Base-by-base conservation (phyloP, 2,329 filamentous ascomycete genomes). In the Paecilomyces formosus region DNA sequence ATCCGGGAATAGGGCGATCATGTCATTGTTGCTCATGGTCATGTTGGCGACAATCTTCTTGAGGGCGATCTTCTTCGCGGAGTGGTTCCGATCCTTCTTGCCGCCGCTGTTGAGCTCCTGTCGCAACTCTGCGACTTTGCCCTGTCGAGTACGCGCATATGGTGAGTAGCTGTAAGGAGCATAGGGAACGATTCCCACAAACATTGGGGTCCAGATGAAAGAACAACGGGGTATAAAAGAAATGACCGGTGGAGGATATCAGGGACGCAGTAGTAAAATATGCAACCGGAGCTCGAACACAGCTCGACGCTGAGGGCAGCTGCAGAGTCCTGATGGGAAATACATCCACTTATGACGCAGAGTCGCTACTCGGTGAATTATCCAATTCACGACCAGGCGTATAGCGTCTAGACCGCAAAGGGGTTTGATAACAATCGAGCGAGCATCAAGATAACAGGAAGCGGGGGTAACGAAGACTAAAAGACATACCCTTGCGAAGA, bases 1-100 rank as follows among this genome's bases (percentile, higher is more conserved):
- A 72, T 99, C 94, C 18, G 93, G 92, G 68, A 99, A 99, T 56
- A 99, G 81, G 45, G 91, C 92, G 57, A 97, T 89, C 94, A 99
- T 99, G 76, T 99, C 94, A 72, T 97, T 99, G 79, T 99, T 99
- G 84, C 93, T 97, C 94, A 99, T 99, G 64, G 94, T 99, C 94
- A 99, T 99, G 74, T 99, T 99, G 73, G 94, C 94, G 68, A 99
- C 94, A 66, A 99, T 97, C 83, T 97, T 97, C 84, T 99, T 99
- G 63, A 99, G 83, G 11, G 94, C 92, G 71, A 97, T 95, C 84
- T 97, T 97, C 82, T 97, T 99, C 65, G 86, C 86, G 52, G 88
- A 84, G 77, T 91, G 88, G 78, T 95, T 96, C 84, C 97, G 97
- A 80, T 99, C 94, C 81, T 97, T 99, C 82, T 96, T 97, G 65